phyloP scores from a whole-genome alignment of 2,329 filamentous ascomycete genomes.

The Lecanosticta acicola region DNA sequence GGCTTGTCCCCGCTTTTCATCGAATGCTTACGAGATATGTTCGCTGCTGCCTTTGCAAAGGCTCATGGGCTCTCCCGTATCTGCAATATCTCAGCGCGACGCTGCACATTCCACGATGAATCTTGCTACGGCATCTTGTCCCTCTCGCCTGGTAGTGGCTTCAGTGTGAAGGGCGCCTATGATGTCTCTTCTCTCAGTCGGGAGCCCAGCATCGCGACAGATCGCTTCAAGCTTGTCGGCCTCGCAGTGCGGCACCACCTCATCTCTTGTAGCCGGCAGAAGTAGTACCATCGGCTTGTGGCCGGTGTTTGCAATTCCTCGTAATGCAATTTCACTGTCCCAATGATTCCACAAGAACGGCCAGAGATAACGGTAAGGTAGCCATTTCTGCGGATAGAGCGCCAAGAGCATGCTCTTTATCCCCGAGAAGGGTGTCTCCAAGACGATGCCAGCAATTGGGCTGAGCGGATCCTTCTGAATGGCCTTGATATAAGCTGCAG shows the following conservation, averaged over 20 bases:
- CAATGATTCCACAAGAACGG: constrained; percentile 63
- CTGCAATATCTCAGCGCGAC: neutral
- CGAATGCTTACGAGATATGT: no score
- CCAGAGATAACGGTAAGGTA: constrained; percentile 70
- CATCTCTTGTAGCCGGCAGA: constrained; percentile 53
- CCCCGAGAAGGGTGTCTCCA: constrained; percentile 72
- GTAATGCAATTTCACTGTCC: constrained; percentile 43
- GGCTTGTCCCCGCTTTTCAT: no score
- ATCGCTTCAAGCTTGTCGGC: constrained; percentile 47
- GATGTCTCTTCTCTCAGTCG: constrained; percentile 37
- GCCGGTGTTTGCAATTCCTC: constrained; percentile 31
- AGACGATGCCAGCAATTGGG: constrained; percentile 49
- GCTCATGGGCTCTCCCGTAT: no score
- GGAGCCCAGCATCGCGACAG: constrained; percentile 33
- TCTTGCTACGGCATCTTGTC: constrained; percentile 35
- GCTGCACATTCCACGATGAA: constrained; percentile 6
- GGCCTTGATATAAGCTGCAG: constrained; percentile 41
- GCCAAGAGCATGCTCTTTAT: constrained; percentile 64
- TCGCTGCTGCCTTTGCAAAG: no score
- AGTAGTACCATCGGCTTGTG: constrained; percentile 41
- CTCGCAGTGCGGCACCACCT: constrained; percentile 55
- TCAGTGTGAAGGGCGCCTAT: constrained; percentile 48
- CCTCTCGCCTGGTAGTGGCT: constrained; percentile 39
- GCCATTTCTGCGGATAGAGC: constrained; percentile 72
- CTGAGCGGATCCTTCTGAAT: constrained; percentile 6